Conservation (phyloP, 768 basidiomycete species). For the Chalciporus chontae region DNA sequence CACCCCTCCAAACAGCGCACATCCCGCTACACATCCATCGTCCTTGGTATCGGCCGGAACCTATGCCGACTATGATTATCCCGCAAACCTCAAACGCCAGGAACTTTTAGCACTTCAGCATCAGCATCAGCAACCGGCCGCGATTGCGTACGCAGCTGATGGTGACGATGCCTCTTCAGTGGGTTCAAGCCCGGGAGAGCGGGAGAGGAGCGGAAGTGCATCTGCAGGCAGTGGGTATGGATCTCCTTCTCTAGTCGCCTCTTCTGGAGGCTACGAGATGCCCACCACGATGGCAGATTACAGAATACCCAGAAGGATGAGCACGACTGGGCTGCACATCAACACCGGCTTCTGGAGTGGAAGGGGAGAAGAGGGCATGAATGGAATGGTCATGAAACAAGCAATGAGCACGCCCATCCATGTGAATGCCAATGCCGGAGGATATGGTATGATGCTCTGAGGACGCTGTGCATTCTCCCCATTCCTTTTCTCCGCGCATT, state of each 20-base stretch:
- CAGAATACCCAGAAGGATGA: slow-evolving; percentile 20
- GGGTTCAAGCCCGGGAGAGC: slow-evolving; percentile 31
- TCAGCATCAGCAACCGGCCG: slow-evolving; percentile 28
- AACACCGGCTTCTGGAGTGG: slow-evolving; percentile 27
- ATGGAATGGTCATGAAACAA: slow-evolving; percentile 34
- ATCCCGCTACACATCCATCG: slow-evolving; percentile 28
- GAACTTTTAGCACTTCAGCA: slow-evolving; percentile 33
- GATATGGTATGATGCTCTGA: slow-evolving; percentile 40
- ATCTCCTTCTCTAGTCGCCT: slow-evolving; percentile 28
- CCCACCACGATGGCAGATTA: slow-evolving; percentile 28
- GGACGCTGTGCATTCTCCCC: slow-evolving; percentile 5
- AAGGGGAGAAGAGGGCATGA: slow-evolving; percentile 29
- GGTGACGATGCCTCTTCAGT: slow-evolving; percentile 39
- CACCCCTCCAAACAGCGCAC: slow-evolving; percentile 41
- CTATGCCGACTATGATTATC: slow-evolving; percentile 21
- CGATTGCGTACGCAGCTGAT: slow-evolving; percentile 29
- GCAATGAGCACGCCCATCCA: slow-evolving; percentile 36
- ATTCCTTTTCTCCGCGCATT: not conserved
- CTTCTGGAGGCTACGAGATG: slow-evolving; percentile 36
- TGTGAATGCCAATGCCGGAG: slow-evolving; percentile 35
- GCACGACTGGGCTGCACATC: slow-evolving; percentile 22
- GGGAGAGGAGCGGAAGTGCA: slow-evolving; percentile 37
- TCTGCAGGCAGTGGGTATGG: slow-evolving; percentile 32
- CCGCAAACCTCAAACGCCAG: slow-evolving; percentile 25
- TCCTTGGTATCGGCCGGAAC: slow-evolving; percentile 12